A percentile compares a stretch with the other conserved stretches of the same genome.
These are phyloP conservation scores for Penicillium nordicum DNA, from an alignment of 2,329 filamentous ascomycete genomes.

Conservation along the genomic window DNA sequence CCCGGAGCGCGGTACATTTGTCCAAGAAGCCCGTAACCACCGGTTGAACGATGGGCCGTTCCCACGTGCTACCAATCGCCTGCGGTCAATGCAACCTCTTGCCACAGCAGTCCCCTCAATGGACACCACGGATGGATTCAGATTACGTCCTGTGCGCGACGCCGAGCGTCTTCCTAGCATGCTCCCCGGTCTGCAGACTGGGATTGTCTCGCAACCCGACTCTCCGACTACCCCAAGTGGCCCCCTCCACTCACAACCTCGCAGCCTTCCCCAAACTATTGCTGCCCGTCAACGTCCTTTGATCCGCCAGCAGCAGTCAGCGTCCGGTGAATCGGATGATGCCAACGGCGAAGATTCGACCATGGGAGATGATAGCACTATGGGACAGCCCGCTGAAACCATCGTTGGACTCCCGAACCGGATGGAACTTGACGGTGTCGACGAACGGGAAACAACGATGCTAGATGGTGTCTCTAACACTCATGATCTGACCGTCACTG, in stretches of 20 bases:
- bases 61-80: slow-evolving; percentile 47
- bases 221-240: slow-evolving; percentile 83
- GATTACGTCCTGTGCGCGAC: slow-evolving; percentile 73
- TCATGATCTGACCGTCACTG: slow-evolving; percentile 71
- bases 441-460: slow-evolving; percentile 70
- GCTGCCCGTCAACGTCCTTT: slow-evolving; percentile 70
- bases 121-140: slow-evolving; percentile 68
- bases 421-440: slow-evolving; percentile 84
- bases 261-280: slow-evolving; percentile 52
- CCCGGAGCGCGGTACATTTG: slow-evolving; percentile 65
- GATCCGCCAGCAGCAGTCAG: slow-evolving; percentile 83
- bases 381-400: slow-evolving; percentile 57
- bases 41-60: slow-evolving; percentile 41
- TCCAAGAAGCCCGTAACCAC: slow-evolving; percentile 52
- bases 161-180: slow-evolving; percentile 80
- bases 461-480: slow-evolving; percentile 67
- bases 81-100: slow-evolving; percentile 63
- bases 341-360: slow-evolving; percentile 77
- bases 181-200: slow-evolving; percentile 65
- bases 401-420: slow-evolving; percentile 75
- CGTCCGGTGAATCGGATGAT: slow-evolving; percentile 83
- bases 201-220: slow-evolving; percentile 80
- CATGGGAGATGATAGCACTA: slow-evolving; percentile 62
- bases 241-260: slow-evolving; percentile 58
- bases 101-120: slow-evolving; percentile 64